Percentiles rank a stretch among this genome's conserved stretches.
These are phyloP conservation scores for Cunninghamia lanceolata DNA, from an alignment of 75 land plant species.

Conservation along the genomic window DNA sequence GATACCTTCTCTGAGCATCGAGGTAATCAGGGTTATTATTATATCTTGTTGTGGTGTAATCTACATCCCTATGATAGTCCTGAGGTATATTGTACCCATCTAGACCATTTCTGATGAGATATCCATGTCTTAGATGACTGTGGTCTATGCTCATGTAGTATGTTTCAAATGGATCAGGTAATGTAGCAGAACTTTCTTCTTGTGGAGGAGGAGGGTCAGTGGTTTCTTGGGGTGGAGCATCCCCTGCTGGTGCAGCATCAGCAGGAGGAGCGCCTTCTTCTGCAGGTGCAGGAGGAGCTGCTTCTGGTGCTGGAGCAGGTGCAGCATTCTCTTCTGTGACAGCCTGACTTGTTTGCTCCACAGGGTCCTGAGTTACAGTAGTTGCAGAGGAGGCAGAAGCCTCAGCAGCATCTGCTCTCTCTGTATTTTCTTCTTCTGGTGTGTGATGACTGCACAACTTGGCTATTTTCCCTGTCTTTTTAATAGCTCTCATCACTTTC, in stretches of 20 bases:
- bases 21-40: conserved; percentile 31
- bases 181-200: neutral
- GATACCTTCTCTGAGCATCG: conserved; percentile 24
- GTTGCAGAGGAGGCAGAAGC: conserved; percentile 2
- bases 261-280: conserved; percentile 5
- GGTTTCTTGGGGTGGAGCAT: conserved; percentile 22
- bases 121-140: neutral
- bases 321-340: conserved; percentile 1
- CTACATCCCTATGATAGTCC: neutral
- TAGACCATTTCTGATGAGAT: neutral
- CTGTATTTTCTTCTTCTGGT: conserved; percentile 16
- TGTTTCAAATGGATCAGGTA: conserved; percentile 4
- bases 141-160: neutral
- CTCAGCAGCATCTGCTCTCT: conserved; percentile 4
- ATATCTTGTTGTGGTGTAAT: conserved; percentile 24
- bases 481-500: conserved; percentile 52
- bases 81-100: neutral
- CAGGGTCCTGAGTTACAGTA: conserved; percentile 3
- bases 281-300: neutral
- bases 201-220: conserved; percentile 17
- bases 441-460: conserved; percentile 42
- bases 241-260: conserved; percentile 7
- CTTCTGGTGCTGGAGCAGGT: conserved; percentile 14
- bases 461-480: conserved; percentile 55
- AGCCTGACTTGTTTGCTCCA: neutral